Conservation (phyloP, 2,329 filamentous ascomycete species). For the Monosporascus sp. region DNA sequence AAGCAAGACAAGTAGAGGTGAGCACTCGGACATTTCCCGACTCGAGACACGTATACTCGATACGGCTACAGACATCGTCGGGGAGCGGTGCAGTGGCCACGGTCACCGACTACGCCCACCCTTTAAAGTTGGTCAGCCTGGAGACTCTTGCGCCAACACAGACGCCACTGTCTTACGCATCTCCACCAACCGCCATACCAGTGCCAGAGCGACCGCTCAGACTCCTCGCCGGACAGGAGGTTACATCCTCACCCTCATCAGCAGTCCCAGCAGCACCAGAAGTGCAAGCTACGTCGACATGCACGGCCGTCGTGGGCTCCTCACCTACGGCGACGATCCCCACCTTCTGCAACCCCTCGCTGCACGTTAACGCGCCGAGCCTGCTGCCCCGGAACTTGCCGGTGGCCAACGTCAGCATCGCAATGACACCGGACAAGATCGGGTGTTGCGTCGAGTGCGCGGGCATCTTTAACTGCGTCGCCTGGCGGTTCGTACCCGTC, state of each 20-base stretch:
- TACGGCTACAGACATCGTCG: slow-evolving; percentile 7
- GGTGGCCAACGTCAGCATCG: slow-evolving; percentile 19
- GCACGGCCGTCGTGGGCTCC: slow-evolving; percentile 18
- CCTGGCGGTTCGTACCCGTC: slow-evolving; percentile 24
- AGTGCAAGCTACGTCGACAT: slow-evolving; percentile 4
- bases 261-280: neutral
- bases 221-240: slow-evolving; percentile 6
- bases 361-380: slow-evolving; percentile 18
- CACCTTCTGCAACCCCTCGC: slow-evolving; percentile 25
- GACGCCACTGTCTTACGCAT: slow-evolving; percentile 19
- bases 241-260: neutral
- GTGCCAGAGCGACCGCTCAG: slow-evolving; percentile 12
- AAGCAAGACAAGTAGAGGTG: neutral
- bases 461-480: slow-evolving; percentile 25
- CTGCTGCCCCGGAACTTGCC: slow-evolving; percentile 8
- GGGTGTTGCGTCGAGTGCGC: slow-evolving; percentile 25
- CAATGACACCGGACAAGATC: slow-evolving; percentile 22
- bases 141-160: slow-evolving; percentile 13
- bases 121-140: slow-evolving; percentile 20
- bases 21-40: neutral
- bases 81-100: slow-evolving; percentile 11
- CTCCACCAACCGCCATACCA: slow-evolving; percentile 19
- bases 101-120: slow-evolving; percentile 23
- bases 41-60: neutral
- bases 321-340: slow-evolving; percentile 23